Evolutionary conservation across 345 rosid genomes (phyloP).

Genomic region (Cardamine chenopodiifolia): DNA sequence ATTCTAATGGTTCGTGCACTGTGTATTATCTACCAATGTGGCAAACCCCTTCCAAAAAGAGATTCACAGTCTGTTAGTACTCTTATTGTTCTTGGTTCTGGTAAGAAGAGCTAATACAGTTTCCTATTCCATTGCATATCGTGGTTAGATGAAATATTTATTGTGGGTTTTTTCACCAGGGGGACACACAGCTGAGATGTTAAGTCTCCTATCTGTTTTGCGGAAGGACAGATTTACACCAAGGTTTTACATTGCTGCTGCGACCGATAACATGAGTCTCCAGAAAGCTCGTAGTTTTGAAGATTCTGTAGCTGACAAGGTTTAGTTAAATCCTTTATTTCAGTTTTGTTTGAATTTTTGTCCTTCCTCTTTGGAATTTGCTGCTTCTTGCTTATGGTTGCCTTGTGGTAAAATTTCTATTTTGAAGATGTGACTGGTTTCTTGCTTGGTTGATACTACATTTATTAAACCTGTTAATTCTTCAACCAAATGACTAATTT

Average conservation of each 20-base stretch:
- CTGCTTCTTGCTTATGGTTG: not conserved
- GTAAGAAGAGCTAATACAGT: slow-evolving; percentile 37
- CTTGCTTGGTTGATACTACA: slow-evolving; percentile 17
- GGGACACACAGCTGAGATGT: slow-evolving; percentile 98
- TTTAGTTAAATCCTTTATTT: slow-evolving; percentile 21
- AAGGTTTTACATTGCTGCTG: slow-evolving; percentile 82
- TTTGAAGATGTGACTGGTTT: slow-evolving; percentile 1
- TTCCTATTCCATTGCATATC: not conserved
- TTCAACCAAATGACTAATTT: not conserved
- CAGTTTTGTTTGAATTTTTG: not conserved
- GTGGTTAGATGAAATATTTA: not conserved
- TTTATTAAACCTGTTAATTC: not conserved
- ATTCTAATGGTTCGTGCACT: slow-evolving; percentile 39
- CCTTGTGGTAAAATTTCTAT: not conserved
- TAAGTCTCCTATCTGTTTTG: slow-evolving; percentile 67
- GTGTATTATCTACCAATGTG: slow-evolving; percentile 46
- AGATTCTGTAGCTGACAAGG: slow-evolving; percentile 55
- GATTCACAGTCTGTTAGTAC: slow-evolving; percentile 49
- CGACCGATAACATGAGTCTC: slow-evolving; percentile 93
- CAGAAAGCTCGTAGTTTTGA: slow-evolving; percentile 82
- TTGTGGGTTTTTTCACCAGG: slow-evolving; percentile 46
- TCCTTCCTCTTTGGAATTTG: not conserved
- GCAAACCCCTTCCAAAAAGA: slow-evolving; percentile 50
- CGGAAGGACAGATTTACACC: slow-evolving; percentile 65
- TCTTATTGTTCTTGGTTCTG: slow-evolving; percentile 68